A percentile compares a stretch with the other conserved stretches of the same genome.
Conservation (phyloP, 2,329 filamentous ascomycete genomes). For the Arthrobotrys sinensis region DNA sequence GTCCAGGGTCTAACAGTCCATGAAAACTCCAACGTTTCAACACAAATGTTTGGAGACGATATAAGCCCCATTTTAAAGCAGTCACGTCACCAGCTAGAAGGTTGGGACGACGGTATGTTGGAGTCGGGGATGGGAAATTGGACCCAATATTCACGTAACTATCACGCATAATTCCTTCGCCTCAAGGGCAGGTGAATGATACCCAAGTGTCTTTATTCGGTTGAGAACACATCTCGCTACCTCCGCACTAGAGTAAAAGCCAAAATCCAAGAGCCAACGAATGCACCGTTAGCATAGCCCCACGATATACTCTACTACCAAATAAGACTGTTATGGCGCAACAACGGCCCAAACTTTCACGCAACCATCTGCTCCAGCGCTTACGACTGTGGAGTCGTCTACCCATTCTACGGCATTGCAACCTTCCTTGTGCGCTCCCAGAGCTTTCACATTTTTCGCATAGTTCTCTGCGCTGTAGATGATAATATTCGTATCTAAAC, state of each 20-base stretch:
- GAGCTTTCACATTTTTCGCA: constrained; percentile 84
- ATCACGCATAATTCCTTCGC: not conserved
- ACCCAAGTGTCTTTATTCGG: not conserved
- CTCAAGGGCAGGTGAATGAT: not conserved
- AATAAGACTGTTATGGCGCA: constrained; percentile 3
- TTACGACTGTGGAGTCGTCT: constrained; percentile 78
- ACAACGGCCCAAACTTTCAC: constrained; percentile 83
- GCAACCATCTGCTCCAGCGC: constrained; percentile 86
- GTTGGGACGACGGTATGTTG: no score
- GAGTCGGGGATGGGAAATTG: not conserved
- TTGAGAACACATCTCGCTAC: not conserved
- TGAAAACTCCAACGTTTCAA: not conserved
- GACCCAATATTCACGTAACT: not conserved
- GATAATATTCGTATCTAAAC: constrained; percentile 90
- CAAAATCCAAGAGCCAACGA: not conserved
- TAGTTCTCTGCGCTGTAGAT: constrained; percentile 90
- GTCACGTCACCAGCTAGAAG: no score
- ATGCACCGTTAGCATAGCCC: not conserved
- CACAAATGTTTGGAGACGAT: not conserved
- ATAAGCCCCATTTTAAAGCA: not conserved
- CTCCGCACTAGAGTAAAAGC: not conserved
- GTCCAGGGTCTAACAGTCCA: not conserved
- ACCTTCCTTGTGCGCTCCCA: constrained; percentile 95
- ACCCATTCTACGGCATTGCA: constrained; percentile 91
- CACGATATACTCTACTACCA: not conserved